Base-by-base conservation (phyloP, 306 rosid species). In the Cicer cuneatum region DNA sequence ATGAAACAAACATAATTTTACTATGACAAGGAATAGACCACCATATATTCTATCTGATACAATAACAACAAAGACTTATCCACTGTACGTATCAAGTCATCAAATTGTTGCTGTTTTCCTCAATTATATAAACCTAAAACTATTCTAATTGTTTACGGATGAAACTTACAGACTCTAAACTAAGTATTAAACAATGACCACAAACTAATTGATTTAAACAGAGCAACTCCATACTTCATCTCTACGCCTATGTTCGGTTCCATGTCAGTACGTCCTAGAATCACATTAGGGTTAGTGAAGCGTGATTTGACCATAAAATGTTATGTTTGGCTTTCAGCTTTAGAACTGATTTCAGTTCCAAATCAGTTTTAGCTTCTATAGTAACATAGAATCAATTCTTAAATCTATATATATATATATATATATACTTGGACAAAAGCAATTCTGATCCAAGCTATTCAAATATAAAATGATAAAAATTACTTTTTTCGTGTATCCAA, bases 141-240 rank as follows among this genome's bases (percentile, higher is more conserved):
- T 68, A 73, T 8, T 63, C 58, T 21, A 43, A 71, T 15, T 72
- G 38, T 62, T 58, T 42, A 15, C 46, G 43, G 37, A 38, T 42
- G 76, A 67, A 73, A 68, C 64, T 71, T 43, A 40, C 5, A 2
- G 59, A 62, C 83, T 38, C 57, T 10, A 66, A 69, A 72, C 73
- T 37, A 41, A 62, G 38, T 54, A 71, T 11, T 18, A 8, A 33
- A 45, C 3, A 57, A 40, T 43, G 15, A 71, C 60, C 24, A 52
- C 15, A 11, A 72, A 69, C 37, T 10, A 77, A 66, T 65, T 53
- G 57, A 76, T 75, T 41, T 11, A 71, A 56, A 76, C 52, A 63
- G 72, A 48, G 71, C 38, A 72, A 12, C 68, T 47, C 63, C 81
- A 68, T 53, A 43, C 46, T 61, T 62, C 47, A 83, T 35, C 41